These are phyloP conservation scores for Staphylotrichum longicolle DNA, from an alignment of 495 filamentous ascomycete genomes.

Conservation along the genomic window DNA sequence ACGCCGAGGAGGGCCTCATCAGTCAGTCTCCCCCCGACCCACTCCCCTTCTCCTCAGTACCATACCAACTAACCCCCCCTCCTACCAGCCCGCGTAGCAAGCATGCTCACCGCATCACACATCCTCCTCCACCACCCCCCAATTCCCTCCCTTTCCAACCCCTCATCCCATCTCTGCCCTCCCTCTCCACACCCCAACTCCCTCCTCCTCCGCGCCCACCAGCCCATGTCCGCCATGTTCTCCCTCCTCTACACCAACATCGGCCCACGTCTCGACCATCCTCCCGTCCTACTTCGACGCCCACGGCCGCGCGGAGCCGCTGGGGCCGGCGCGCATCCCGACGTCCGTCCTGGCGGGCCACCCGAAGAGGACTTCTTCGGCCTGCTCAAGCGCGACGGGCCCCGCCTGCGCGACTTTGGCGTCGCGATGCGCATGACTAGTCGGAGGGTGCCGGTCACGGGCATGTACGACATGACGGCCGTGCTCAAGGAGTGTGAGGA, in stretches of 20 bases:
- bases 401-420: slow-evolving; percentile 26
- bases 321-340: slow-evolving; percentile 30
- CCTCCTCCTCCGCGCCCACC: slow-evolving; percentile 20
- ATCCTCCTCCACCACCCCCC: slow-evolving; percentile 26
- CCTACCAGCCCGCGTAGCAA: slow-evolving; percentile 29
- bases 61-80: no score
- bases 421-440: slow-evolving; percentile 31
- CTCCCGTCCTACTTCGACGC: slow-evolving; percentile 37
- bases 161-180: background rate
- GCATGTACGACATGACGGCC: slow-evolving; percentile 33
- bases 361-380: slow-evolving; percentile 30
- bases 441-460: slow-evolving; percentile 31
- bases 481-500: slow-evolving; percentile 18
- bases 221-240: slow-evolving; percentile 33
- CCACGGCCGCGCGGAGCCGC: slow-evolving; percentile 34
- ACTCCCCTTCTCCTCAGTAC: background rate
- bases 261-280: slow-evolving; percentile 22
- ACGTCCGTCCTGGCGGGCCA: slow-evolving; percentile 27
- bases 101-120: slow-evolving; percentile 34
- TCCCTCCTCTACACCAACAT: slow-evolving; percentile 58
- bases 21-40: slow-evolving; percentile 16
- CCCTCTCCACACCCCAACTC: slow-evolving; percentile 38
- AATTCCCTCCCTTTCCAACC: background rate
- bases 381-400: slow-evolving; percentile 27
- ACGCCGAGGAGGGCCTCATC: slow-evolving; percentile 30